Conservation (phyloP, 2,329 filamentous ascomycete genomes). For the Ophiostoma piceae region DNA sequence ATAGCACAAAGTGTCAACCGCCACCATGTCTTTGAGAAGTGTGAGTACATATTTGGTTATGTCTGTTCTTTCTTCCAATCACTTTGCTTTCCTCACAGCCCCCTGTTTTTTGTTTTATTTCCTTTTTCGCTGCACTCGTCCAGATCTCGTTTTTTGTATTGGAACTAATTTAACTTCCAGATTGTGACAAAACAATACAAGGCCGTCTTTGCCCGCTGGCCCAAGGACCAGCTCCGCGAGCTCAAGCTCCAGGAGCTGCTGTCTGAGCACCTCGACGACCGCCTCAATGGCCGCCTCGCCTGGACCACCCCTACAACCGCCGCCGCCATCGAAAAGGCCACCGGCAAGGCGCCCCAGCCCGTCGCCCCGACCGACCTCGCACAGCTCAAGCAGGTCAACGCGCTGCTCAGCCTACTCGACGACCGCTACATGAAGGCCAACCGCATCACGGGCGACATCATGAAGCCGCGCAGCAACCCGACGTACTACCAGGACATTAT, state of each 20-base stretch:
- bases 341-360: constrained; percentile 14
- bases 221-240: constrained; percentile 57
- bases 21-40: constrained; percentile 17
- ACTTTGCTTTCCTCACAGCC: not conserved
- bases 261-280: constrained; percentile 40
- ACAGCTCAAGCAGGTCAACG: constrained; percentile 54
- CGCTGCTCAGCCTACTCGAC: constrained; percentile 53
- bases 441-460: constrained; percentile 45
- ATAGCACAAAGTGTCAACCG: not conserved
- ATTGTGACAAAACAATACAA: constrained; percentile 45
- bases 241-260: constrained; percentile 57
- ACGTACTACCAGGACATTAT: constrained; percentile 59
- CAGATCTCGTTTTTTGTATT: not conserved
- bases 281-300: constrained; percentile 32
- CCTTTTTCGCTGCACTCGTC: not conserved
- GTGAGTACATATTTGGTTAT: not conserved
- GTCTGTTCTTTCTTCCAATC: not conserved
- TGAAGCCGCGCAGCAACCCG: constrained; percentile 58
- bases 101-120: not conserved
- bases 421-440: constrained; percentile 55
- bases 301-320: constrained; percentile 1
- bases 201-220: constrained; percentile 54
- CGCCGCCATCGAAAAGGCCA: constrained; percentile 17
- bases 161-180: constrained; percentile 25
- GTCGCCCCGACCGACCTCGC: constrained; percentile 38